These are phyloP conservation scores for Acidomyces sp. DNA, from an alignment of 495 filamentous ascomycete genomes.

Conservation along the genomic window DNA sequence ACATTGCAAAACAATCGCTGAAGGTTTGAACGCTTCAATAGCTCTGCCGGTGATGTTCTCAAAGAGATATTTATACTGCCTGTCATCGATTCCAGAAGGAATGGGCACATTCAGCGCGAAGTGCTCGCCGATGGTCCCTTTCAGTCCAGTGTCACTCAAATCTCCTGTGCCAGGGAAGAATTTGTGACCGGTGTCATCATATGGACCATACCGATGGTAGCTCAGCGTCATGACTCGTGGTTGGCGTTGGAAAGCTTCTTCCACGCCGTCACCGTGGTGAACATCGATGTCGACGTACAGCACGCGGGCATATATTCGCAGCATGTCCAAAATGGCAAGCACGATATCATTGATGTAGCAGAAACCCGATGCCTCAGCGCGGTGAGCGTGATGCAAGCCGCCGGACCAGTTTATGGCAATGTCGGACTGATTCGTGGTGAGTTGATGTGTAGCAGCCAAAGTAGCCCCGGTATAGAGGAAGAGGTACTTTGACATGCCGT, in stretches of 20 bases:
- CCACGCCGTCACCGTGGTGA: conserved; percentile 93
- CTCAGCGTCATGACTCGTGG: conserved; percentile 93
- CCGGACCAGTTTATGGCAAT: conserved; percentile 99
- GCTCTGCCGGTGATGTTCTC: conserved; percentile 63
- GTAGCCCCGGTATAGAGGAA: conserved; percentile 83
- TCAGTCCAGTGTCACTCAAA: conserved; percentile 45
- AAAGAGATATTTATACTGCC: conserved; percentile 76
- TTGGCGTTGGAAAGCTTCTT: conserved; percentile 92
- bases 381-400: conserved; percentile 94
- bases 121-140: conserved; percentile 50
- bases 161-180: conserved; percentile 60
- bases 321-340: conserved; percentile 77
- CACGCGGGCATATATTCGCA: conserved; percentile 77
- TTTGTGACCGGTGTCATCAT: conserved; percentile 34
- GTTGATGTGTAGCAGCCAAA: conserved; percentile 79
- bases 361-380: conserved; percentile 84
- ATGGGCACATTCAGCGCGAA: conserved; percentile 56
- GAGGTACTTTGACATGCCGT: conserved; percentile 89
- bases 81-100: conserved; percentile 78
- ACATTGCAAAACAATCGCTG: conserved; percentile 88
- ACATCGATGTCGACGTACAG: conserved; percentile 98
- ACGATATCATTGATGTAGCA: conserved; percentile 99
- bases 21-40: conserved; percentile 62
- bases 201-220: conserved; percentile 90
- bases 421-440: conserved; percentile 72